Base-by-base conservation (phyloP, 192 early-diverging fungal species). In the Podila verticillata region DNA sequence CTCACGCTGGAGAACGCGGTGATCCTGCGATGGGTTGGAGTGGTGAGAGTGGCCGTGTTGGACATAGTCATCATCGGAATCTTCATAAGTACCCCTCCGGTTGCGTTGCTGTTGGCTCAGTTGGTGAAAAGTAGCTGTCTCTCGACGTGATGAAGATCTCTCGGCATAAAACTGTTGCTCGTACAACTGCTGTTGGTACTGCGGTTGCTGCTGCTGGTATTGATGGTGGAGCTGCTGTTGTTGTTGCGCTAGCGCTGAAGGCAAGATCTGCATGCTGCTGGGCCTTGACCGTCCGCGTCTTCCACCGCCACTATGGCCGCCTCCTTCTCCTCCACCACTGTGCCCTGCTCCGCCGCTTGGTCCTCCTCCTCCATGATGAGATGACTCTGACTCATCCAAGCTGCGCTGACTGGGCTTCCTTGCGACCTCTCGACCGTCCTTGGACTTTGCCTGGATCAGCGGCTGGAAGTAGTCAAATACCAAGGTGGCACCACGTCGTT, bases 401-500 rank as follows among this genome's bases (percentile, higher is more conserved):
- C 68, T 79, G 22, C 64, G 75, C 26, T 35, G 66, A 59, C 75
- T 79, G 26, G 68, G 65, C 30, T 58, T 71, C 20, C 75, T 68
- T 24, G 75, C 75, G 7, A 79, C 75, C 17, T 79, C 75, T 31
- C 65, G 75, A 22, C 75, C 75, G 67, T 79, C 75, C 60, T 72
- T 79, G 64, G 70, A 71, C 51, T 79, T 79, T 35, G 75, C 48
- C 30, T 79, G 75, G 10, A 79, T 79, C 51, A 79, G 54, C 29
- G 75, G 75, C 31, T 72, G 74, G 64, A 87, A 73, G 34, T 82
- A 74, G 34, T 84, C 85, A 82, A 86, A 86, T 24, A 90, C 54
- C 6, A 87, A 49, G 3, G 82, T 79, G 4, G 89, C 89, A 20
- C 89, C 89, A 22, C 82, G 80, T 56, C 79, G 87, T 44, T 90